Evolutionary conservation across 2,329 filamentous ascomycete genomes (phyloP), one percentile per base, ranked within the genome.

Genomic region (Zymoseptoria pseudotritici): DNA sequence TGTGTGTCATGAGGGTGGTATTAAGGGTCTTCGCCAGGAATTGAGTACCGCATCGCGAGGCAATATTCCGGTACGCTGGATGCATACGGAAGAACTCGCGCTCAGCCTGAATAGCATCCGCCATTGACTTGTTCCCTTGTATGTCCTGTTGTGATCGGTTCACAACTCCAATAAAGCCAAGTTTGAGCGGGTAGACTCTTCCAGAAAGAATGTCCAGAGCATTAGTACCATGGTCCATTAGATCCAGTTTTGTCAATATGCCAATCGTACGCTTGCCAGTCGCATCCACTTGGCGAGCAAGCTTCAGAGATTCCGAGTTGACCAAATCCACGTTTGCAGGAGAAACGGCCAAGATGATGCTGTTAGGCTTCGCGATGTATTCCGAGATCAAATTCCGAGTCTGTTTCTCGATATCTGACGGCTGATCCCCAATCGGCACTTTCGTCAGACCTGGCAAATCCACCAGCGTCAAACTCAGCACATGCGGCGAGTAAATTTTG

Each of bases 171-270:
- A 99, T 97, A 74, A 97, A 99, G 26, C 94, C 94, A 64, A 99
- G 84, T 77, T 97, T 99, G 68, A 99, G 76, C 8, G 94, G 94
- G 75, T 99, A 99, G 2, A 99, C 94, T 24, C 94, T 87, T 3
- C 94, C 94, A 6, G 93, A 95, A n/a, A 99, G 82, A 67, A 99
- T 99, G 71, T 99, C 94, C 68, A 99, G 82, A 17, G 94, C 94
- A 71, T 99, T 97, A 59, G 94, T 99, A 64, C 94, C 94, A 72
- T 99, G 93, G 72, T 99, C 94, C 94, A 99, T 99, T 60, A 99
- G 80, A 74, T 99, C 94, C 65, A 99, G 81, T 78, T 99, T 99
- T 62, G 94, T 97, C 61, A 99, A 82, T 59, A 99, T 93, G 71
- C 94, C 94, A 72, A 99, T 97, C 20, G 94, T 99, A 73, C 94